These are phyloP conservation scores for Solanum chaucha DNA, from an alignment of 257 asterid species.

Conservation along the genomic window DNA sequence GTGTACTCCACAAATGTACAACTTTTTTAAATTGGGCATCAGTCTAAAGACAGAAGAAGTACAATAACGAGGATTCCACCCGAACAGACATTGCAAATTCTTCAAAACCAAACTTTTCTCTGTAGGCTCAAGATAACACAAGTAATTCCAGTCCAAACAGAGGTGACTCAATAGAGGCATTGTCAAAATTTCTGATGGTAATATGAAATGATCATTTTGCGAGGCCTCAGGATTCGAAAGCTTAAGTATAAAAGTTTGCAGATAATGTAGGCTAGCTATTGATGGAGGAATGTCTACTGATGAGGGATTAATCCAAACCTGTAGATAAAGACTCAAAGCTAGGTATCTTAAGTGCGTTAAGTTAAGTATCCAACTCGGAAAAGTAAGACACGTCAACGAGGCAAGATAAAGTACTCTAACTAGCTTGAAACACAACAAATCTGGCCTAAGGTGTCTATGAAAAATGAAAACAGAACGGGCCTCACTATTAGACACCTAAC, in stretches of 20 bases:
- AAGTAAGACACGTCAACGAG: neutral
- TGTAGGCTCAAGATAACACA: neutral
- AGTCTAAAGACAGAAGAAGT: neutral
- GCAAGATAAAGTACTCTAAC: too few relatives aligned
- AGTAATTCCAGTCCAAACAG: neutral
- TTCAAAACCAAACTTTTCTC: neutral
- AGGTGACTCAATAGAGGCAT: neutral
- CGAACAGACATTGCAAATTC: conserved; percentile 3
- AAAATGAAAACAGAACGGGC: neutral
- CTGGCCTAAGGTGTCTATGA: too few relatives aligned
- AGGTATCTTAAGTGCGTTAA: neutral
- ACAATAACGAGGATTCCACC: conserved; percentile 1
- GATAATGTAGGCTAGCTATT: neutral
- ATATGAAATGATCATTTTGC: too few relatives aligned
- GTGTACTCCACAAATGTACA: neutral
- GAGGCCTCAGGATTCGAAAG: too few relatives aligned
- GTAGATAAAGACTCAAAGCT: neutral
- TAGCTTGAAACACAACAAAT: too few relatives aligned
- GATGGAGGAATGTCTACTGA: neutral
- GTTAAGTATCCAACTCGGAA: neutral
- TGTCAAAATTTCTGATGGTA: neutral
- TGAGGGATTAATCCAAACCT: neutral
- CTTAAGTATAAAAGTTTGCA: neutral
- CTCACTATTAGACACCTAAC: neutral
- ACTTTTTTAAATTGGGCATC: conserved; percentile 14